These are phyloP conservation scores for Fonsecaea monophora DNA, from an alignment of 2,329 filamentous ascomycete species.

Conservation along the genomic window DNA sequence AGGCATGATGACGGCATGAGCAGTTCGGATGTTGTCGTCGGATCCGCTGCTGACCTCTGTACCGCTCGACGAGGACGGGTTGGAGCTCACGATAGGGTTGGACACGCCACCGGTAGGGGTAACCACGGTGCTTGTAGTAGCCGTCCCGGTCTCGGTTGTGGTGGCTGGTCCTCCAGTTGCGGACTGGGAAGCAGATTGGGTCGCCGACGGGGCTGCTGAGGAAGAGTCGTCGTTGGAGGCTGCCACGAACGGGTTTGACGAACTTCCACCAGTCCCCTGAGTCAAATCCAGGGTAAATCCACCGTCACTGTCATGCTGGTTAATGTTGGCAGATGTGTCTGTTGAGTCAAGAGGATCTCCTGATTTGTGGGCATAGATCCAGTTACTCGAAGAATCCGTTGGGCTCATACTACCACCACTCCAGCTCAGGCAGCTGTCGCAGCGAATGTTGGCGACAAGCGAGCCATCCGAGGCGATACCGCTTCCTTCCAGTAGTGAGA, in stretches of 20 bases:
- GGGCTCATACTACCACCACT: constrained; percentile 60
- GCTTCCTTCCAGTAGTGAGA: constrained; percentile 60
- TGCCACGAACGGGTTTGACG: constrained; percentile 45
- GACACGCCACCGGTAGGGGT: constrained; percentile 32
- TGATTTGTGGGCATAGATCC: constrained; percentile 59
- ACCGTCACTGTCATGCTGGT: constrained; percentile 53
- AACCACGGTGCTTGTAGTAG: constrained; percentile 9
- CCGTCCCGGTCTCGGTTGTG: constrained; percentile 13
- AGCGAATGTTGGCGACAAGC: constrained; percentile 64
- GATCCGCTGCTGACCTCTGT: constrained; percentile 13
- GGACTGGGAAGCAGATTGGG: constrained; percentile 10
- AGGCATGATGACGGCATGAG: constrained; percentile 52
- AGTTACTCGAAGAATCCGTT: constrained; percentile 51
- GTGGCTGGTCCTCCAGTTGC: constrained; percentile 1
- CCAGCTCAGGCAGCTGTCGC: constrained; percentile 62
- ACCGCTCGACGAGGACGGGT: constrained; percentile 27
- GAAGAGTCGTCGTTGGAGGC: constrained; percentile 22
- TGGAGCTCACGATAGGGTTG: constrained; percentile 27
- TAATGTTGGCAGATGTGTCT: constrained; percentile 52
- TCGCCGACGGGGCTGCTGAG: constrained; percentile 5
- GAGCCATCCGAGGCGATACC: constrained; percentile 58
- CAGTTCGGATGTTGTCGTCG: constrained; percentile 24
- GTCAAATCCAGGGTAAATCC: constrained; percentile 57
- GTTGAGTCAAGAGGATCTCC: constrained; percentile 58
- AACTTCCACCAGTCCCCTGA: constrained; percentile 57